Evolutionary conservation across 2,329 filamentous ascomycete species (phyloP).

Genomic region (Pyrenophora tritici-repentis): DNA sequence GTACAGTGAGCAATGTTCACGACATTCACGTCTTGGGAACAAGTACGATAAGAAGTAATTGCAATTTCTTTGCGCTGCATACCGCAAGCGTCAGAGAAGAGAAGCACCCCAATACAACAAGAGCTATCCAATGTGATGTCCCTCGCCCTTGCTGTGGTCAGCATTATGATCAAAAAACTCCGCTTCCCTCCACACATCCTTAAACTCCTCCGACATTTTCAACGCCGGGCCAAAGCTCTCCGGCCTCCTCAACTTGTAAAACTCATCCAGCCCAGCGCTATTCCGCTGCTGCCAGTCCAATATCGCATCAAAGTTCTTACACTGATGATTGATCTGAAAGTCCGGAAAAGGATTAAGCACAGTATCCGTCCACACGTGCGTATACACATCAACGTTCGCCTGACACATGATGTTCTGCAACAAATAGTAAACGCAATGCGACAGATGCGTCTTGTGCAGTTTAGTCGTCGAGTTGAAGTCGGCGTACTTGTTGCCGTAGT

Average conservation of each 20-base stretch:
- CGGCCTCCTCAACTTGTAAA: not conserved
- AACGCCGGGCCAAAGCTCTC: not conserved
- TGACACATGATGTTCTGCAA: not conserved
- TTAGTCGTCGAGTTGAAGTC: not conserved
- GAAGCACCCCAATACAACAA: not conserved
- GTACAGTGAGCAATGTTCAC: too few species aligned
- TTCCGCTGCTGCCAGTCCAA: not conserved
- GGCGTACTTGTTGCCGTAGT: not conserved
- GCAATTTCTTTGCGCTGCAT: too few species aligned
- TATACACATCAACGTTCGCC: not conserved
- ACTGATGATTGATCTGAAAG: not conserved
- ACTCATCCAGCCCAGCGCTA: not conserved
- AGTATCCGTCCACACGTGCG: not conserved
- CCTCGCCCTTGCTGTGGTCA: not conserved
- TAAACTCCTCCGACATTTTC: not conserved
- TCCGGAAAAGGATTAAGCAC: not conserved
- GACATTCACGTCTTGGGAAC: too few species aligned
- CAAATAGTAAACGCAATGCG: not conserved
- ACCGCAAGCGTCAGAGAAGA: not conserved
- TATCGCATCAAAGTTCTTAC: not conserved
- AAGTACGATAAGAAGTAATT: too few species aligned
- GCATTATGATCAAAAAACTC: not conserved
- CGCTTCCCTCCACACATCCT: not conserved
- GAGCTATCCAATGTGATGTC: not conserved
- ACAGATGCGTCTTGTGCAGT: not conserved